These are phyloP conservation scores for Ganoderma sinense DNA, from an alignment of 1,284 basidiomycete species.

Conservation along the genomic window DNA sequence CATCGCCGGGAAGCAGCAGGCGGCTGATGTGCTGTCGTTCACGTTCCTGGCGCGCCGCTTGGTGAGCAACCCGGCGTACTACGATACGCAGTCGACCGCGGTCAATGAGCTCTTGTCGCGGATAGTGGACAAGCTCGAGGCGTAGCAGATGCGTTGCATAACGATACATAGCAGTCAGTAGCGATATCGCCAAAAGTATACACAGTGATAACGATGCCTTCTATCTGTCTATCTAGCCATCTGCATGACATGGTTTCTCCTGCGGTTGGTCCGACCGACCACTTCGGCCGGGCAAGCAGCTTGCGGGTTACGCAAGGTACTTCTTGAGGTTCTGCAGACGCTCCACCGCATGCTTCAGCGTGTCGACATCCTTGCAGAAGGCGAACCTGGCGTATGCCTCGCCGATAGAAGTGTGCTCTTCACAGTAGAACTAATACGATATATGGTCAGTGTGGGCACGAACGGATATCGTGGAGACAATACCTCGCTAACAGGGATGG, in stretches of 20 bases:
- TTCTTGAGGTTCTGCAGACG: conserved; percentile 79
- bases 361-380: conserved; percentile 93
- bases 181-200: neutral
- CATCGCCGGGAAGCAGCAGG: conserved; percentile 68
- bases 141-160: conserved; percentile 5
- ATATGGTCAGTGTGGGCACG: conserved; percentile 10
- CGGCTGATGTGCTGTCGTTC: conserved; percentile 81
- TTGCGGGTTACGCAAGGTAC: conserved; percentile 51
- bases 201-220: conserved; percentile 16
- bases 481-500: conserved; percentile 94
- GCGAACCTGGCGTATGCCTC: conserved; percentile 89
- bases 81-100: conserved; percentile 60
- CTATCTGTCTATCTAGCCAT: neutral
- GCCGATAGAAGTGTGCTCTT: conserved; percentile 85
- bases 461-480: conserved; percentile 33
- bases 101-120: conserved; percentile 69
- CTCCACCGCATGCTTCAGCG: conserved; percentile 80
- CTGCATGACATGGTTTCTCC: neutral
- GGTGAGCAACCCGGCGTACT: conserved; percentile 87
- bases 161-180: neutral
- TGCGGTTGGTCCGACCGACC: conserved; percentile 1
- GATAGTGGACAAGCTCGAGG: conserved; percentile 70
- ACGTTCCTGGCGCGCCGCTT: conserved; percentile 83
- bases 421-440: conserved; percentile 81
- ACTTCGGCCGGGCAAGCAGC: neutral